A percentile compares a stretch with the other conserved stretches of the same genome.
These are phyloP conservation scores for Diphasiastrum complanatum DNA, from an alignment of 83 land plant species.

Conservation along the genomic window DNA sequence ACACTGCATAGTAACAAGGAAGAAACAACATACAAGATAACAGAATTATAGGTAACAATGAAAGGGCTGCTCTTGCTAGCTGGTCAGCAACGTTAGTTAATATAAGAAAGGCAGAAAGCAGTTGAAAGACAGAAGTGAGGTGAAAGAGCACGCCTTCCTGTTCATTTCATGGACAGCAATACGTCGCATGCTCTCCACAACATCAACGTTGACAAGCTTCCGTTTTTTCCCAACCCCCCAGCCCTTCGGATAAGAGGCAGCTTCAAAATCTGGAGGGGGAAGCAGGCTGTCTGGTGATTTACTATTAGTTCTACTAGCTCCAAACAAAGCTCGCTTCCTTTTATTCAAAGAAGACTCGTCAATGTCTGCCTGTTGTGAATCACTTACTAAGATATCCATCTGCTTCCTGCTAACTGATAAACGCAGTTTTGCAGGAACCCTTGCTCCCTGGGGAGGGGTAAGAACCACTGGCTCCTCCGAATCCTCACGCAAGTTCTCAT, in stretches of 20 bases:
- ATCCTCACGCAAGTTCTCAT: background rate
- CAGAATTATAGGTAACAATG: too few relatives aligned
- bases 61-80: too few relatives aligned
- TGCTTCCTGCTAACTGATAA: slow-evolving; percentile 1
- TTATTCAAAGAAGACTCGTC: slow-evolving; percentile 6
- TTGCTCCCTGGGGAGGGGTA: background rate
- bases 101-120: too few relatives aligned
- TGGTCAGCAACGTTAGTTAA: too few relatives aligned
- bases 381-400: background rate
- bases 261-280: slow-evolving; percentile 10
- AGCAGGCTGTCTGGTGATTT: slow-evolving; percentile 1
- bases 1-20: too few relatives aligned
- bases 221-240: slow-evolving; percentile 13
- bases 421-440: background rate
- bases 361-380: background rate
- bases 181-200: slow-evolving; percentile 12
- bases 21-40: too few relatives aligned
- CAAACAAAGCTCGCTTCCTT: slow-evolving; percentile 7
- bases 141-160: slow-evolving; percentile 4
- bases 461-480: background rate
- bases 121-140: background rate
- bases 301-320: background rate
- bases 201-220: slow-evolving; percentile 19
- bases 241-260: slow-evolving; percentile 7
- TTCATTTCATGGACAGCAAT: slow-evolving; percentile 18